Evolutionary conservation across 2,329 filamentous ascomycete genomes (phyloP), one percentile per base, ranked within the genome.

Genomic region (Sphaceloma murrayae): DNA sequence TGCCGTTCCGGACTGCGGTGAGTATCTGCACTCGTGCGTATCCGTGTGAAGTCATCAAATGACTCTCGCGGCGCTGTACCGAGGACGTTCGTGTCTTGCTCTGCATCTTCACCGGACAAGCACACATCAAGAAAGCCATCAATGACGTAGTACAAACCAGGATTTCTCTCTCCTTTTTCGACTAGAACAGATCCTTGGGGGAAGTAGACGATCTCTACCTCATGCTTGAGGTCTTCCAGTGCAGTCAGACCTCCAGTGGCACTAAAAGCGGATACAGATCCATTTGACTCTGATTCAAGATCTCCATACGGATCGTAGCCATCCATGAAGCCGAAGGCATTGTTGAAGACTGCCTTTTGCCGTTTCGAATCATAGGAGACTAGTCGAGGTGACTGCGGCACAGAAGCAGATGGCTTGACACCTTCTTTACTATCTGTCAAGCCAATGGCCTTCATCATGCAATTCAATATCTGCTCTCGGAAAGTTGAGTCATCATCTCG

Each of bases 171-270:
- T 7, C 91, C 89, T 65, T 96, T 88, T 57, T 98, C 91, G 0
- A 98, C 88, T 11, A 98, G 72, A 1, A 98, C 83, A 1, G 91
- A 89, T 2, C 85, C 88, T 60, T 96, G 85, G 0, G 88, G 89
- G 52, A 98, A 98, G 66, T 85, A 96, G 4, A 98, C 91, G 52
- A 98, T 95, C 58, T 98, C 91, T 2, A 96, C 77, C 43, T 98
- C 91, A 50, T 94, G 82, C 51, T 82, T 82, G 64, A 96, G 75
- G 49, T 96, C 89, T 47, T 86, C 78, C 3, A 85, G 71, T 0
- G 79, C 73, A 52, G 79, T 85, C 0, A 78, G 77, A 4, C 73
- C 67, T 3, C 74, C 72, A 31, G 77, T 70, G 3, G 77, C 77
- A 34, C 65, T 58, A 21, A 60, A 61, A 3, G 67, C 68, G 7